phyloP scores from a whole-genome alignment of 805 yeast genomes.

The Metschnikowia dekortorum region DNA sequence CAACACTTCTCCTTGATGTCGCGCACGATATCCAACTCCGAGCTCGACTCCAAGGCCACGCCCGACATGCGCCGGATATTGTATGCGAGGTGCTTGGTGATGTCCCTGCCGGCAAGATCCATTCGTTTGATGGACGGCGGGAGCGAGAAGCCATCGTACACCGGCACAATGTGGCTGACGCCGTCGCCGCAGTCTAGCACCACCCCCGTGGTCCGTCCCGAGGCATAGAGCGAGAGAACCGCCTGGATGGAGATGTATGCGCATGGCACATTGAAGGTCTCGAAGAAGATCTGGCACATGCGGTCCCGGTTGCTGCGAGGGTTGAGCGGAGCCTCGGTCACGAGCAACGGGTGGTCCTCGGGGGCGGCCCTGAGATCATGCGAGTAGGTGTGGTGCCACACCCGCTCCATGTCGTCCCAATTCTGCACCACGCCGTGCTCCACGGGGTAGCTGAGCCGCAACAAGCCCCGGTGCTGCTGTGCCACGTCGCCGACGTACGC shows the following conservation, averaged over 20 bases:
- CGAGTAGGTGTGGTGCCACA: slow-evolving; percentile 69
- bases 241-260: slow-evolving; percentile 71
- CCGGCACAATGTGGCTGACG: slow-evolving; percentile 81
- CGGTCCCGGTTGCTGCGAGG: slow-evolving; percentile 57
- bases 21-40: slow-evolving; percentile 80
- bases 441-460: slow-evolving; percentile 67
- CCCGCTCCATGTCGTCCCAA: slow-evolving; percentile 82
- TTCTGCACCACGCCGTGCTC: slow-evolving; percentile 72
- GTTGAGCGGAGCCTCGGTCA: slow-evolving; percentile 88
- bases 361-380: slow-evolving; percentile 53
- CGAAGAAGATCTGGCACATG: slow-evolving; percentile 64
- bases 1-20: slow-evolving; percentile 73
- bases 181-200: slow-evolving; percentile 94
- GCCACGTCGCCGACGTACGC: slow-evolving; percentile 74
- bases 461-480: slow-evolving; percentile 71
- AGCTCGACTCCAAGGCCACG: slow-evolving; percentile 55
- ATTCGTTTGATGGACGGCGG: slow-evolving; percentile 67
- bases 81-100: slow-evolving; percentile 69
- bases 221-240: slow-evolving; percentile 76
- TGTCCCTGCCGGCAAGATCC: slow-evolving; percentile 83
- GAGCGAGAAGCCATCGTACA: slow-evolving; percentile 81
- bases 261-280: slow-evolving; percentile 72
- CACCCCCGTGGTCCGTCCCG: slow-evolving; percentile 87
- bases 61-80: slow-evolving; percentile 66
- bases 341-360: slow-evolving; percentile 81